Base-by-base conservation (phyloP, 148 eudicot genomes). In the Vaccinium myrtillus region DNA sequence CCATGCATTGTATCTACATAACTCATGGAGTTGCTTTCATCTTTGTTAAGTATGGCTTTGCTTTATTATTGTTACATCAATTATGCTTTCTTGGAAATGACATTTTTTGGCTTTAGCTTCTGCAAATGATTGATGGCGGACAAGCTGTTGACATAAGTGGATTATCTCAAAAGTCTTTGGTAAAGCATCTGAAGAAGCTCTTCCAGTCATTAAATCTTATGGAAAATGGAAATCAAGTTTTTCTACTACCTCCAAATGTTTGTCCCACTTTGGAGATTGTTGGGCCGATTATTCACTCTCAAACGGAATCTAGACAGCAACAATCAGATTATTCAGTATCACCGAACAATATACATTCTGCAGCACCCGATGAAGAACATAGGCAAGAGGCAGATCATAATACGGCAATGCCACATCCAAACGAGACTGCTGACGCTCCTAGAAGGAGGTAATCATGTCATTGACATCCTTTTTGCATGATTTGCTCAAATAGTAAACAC, bases 91-190 rank as follows among this genome's bases (percentile, higher is more conserved):
- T 81, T 49, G 83, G 82, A 63, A 85, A 86, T 82, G 73, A 70
- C 77, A 77, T 67, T 88, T 86, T 88, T 63, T 84, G 71, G 56
- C 61, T 77, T 77, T 88, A 95, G 98, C 98, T 97, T 77, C 82
- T 97, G 84, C 90, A 85, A 83, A 95, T 95, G 99, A 93, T 97
- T 85, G 99, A 97, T 83, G 87, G 83, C 77, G 98, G 99, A 83
- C 98, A 97, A 95, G 98, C 98, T 77, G 99, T 97, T 86, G 99
- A 97, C 85, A 94, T 97, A 83, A 90, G 88, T 43, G 99, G 97
- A 82, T 88, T 95, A 83, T 93, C 98, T n/a, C 98, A 95, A 83
- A 97, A 79, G 86, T 90, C 94, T 43, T 81, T 97, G 83, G 89
- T 91, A 84, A 94, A 93, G 89, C 93, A 90, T 86, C 92, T 97